These are phyloP conservation scores for Exophiala sp. DNA, from an alignment of 2,329 filamentous ascomycete species.

Conservation along the genomic window DNA sequence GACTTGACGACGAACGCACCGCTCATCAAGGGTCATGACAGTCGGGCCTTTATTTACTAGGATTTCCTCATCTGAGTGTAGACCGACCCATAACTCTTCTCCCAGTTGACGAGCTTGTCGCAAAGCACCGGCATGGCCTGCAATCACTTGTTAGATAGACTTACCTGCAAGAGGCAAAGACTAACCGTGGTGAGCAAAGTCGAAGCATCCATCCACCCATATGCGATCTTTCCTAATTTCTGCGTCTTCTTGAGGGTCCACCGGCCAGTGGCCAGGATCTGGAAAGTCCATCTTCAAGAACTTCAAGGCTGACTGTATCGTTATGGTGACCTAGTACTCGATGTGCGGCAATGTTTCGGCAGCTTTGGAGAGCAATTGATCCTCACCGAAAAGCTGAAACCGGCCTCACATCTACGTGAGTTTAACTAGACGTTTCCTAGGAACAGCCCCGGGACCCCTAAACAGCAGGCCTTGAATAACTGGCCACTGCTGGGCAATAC, in stretches of 20 bases:
- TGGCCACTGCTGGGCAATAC: background rate
- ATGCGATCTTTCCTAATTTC: slow-evolving; percentile 66
- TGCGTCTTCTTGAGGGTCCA: slow-evolving; percentile 60
- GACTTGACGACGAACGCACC: slow-evolving; percentile 43
- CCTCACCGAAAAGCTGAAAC: background rate
- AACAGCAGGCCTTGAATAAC: slow-evolving; percentile 12
- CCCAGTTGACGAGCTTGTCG: slow-evolving; percentile 91
- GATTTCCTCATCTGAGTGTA: slow-evolving; percentile 95
- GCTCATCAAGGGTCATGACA: slow-evolving; percentile 90
- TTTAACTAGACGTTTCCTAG: background rate
- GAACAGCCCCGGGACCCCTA: slow-evolving; percentile 10
- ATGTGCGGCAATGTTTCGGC: too few species aligned
- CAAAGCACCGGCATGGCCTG: slow-evolving; percentile 94
- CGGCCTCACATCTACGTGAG: background rate
- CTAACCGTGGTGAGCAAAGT: slow-evolving; percentile 94
- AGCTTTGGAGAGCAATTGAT: background rate
- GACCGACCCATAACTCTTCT: slow-evolving; percentile 80
- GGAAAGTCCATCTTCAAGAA: slow-evolving; percentile 40
- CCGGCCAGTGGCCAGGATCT: slow-evolving; percentile 58
- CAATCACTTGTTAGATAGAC: slow-evolving; percentile 7
- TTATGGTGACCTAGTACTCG: background rate
- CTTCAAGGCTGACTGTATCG: background rate
- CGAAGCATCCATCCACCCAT: slow-evolving; percentile 98
- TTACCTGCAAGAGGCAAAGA: slow-evolving; percentile 17
- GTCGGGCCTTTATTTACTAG: slow-evolving; percentile 96